These are phyloP conservation scores for Alternaria sp. DNA, from an alignment of 2,329 filamentous ascomycete genomes.

Conservation along the genomic window DNA sequence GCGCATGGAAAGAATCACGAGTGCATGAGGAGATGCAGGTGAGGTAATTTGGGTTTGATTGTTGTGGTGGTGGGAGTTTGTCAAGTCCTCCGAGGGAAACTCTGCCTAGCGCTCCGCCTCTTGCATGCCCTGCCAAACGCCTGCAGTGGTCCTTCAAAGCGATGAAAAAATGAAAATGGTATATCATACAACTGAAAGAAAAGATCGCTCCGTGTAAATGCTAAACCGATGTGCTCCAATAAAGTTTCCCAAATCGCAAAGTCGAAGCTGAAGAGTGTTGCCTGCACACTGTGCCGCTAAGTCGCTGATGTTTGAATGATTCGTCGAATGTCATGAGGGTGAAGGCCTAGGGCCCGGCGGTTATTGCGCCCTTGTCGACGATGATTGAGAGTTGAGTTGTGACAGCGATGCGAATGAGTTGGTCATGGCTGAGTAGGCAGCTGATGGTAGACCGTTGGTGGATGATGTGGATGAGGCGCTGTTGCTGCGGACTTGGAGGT, in stretches of 20 bases:
- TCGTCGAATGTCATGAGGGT: slow-evolving; percentile 24
- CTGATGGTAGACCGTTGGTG: slow-evolving; percentile 26
- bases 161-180: slow-evolving; percentile 2
- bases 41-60: background rate
- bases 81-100: background rate
- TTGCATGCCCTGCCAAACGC: slow-evolving; percentile 2
- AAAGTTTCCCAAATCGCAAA: background rate
- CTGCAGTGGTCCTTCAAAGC: background rate
- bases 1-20: background rate
- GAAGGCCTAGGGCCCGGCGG: background rate
- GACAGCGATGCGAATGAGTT: slow-evolving; percentile 50
- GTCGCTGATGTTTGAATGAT: slow-evolving; percentile 16
- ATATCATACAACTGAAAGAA: slow-evolving; percentile 10
- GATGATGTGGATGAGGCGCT: slow-evolving; percentile 43
- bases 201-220: slow-evolving; percentile 14
- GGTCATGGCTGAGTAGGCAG: slow-evolving; percentile 50
- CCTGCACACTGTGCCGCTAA: slow-evolving; percentile 29
- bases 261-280: slow-evolving; percentile 10
- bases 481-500: slow-evolving; percentile 44
- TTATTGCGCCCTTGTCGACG: slow-evolving; percentile 34
- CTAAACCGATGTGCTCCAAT: slow-evolving; percentile 1
- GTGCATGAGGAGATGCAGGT: background rate
- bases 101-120: background rate
- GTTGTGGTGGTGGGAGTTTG: background rate
- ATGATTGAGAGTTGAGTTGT: slow-evolving; percentile 27